Base-by-base conservation (phyloP, 768 basidiomycete species). In the Tulasnella sp. region DNA sequence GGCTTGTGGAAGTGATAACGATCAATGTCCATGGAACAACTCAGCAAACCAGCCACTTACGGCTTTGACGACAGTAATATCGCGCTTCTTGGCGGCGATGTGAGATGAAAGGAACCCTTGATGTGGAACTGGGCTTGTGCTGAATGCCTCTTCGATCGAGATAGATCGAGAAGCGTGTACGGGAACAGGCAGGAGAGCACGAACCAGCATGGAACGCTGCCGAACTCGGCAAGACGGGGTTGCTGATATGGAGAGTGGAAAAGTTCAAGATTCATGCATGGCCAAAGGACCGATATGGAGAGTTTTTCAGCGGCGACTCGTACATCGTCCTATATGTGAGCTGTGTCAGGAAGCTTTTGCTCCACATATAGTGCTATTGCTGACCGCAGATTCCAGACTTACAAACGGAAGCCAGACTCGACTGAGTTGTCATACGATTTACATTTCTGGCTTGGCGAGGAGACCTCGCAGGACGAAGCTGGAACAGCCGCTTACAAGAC, bases 401-500 rank as follows among this genome's bases (percentile, higher is more conserved):
- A 80, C 70, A 81, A 81, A 68, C 72, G 73, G 53, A 70, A 71
- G 4, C 76, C 77, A 3, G 74, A 81, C 25, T 67, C 74, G 7
- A 69, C 75, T 17, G 66, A 72, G 4, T 67, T 81, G 15, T 78
- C 74, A 0, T n/a, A n/a, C n/a, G 74, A 84, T 66, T 71, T 84
- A 27, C 81, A 84, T 67, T 83, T 83, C 66, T 84, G 81, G 81
- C 70, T 83, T 2, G 81, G 83, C 11, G 69, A 74, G 57, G 70
- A 79, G 52, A 82, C 81, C 0, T 77, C 73, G 21, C 78, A 80
- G 64, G 80, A 83, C 60, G 81, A 84, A 42, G 60, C 53, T 38
- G 80, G 77, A 1, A 81, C 80, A 4, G 81, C 80, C 9, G 80
- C 80, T 2, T 83, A 81, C 67, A 83, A 82, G 73, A 80, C 80